These are phyloP conservation scores for Cicer arietinum DNA, from an alignment of 306 rosid species.

Conservation along the genomic window DNA sequence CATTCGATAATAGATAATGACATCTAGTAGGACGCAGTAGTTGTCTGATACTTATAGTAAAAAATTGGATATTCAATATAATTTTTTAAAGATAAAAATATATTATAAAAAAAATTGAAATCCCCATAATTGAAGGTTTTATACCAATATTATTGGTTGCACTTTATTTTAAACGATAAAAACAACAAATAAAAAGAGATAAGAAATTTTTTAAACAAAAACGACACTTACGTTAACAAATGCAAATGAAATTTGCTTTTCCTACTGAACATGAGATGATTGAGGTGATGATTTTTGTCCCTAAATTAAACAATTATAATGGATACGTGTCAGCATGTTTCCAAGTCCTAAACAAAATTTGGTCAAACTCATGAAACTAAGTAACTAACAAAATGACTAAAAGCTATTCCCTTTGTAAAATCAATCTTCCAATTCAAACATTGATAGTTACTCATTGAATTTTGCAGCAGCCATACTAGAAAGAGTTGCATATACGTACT, in stretches of 20 bases:
- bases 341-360: conserved; percentile 27
- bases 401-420: not conserved
- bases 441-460: conserved; percentile 33
- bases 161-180: no score
- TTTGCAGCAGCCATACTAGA: conserved; percentile 8
- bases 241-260: conserved; percentile 12
- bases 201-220: no score
- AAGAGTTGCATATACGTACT: not conserved
- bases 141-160: no score
- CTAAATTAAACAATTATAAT: conserved; percentile 12
- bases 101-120: no score
- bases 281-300: conserved; percentile 30
- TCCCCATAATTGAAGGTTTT: no score
- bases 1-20: no score
- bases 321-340: conserved; percentile 31
- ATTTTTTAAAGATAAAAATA: no score
- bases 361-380: conserved; percentile 37
- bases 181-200: no score
- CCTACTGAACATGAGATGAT: conserved; percentile 24
- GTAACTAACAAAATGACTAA: conserved; percentile 28
- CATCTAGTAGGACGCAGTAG: no score
- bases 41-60: no score
- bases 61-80: no score
- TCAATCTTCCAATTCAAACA: conserved; percentile 25
- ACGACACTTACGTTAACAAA: not conserved